phyloP scores from a whole-genome alignment of 192 early-diverging fungal species.

The Backusella tarrabulga region DNA sequence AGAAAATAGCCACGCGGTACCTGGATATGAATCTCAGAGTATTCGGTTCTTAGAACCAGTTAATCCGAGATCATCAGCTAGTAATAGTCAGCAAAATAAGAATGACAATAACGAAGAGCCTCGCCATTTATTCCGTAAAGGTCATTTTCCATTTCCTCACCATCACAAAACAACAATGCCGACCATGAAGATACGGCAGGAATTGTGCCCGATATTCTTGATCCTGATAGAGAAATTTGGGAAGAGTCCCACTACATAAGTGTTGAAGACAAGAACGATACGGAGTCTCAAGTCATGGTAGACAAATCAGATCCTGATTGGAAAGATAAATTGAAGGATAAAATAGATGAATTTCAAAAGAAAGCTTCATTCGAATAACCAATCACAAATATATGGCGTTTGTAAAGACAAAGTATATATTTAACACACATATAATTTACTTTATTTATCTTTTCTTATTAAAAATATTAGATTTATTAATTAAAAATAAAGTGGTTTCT shows the following conservation, averaged over 20 bases:
- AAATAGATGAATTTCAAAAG: constrained; percentile 22
- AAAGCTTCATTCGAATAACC: neutral
- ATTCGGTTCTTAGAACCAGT: constrained; percentile 37
- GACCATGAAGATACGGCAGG: neutral
- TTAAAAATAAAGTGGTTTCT: neutral
- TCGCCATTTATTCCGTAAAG: neutral
- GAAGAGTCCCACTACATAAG: constrained; percentile 15
- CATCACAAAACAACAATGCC: neutral
- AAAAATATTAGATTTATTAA: no score
- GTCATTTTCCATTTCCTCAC: neutral
- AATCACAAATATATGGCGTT: neutral
- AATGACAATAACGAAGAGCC: neutral
- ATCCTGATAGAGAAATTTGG: constrained; percentile 24
- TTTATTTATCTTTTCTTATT: neutral
- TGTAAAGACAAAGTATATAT: neutral
- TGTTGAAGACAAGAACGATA: constrained; percentile 15
- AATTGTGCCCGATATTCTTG: neutral
- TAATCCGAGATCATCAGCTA: constrained; percentile 24
- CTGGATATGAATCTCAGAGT: constrained; percentile 21
- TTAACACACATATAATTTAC: neutral
- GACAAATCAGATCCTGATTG: constrained; percentile 21
- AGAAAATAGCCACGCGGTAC: neutral
- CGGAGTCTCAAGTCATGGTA: neutral
- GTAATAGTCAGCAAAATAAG: neutral
- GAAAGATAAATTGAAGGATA: neutral